phyloP scores from a whole-genome alignment of 768 basidiomycete genomes.

The Gloeopeniophorella convolvens region DNA sequence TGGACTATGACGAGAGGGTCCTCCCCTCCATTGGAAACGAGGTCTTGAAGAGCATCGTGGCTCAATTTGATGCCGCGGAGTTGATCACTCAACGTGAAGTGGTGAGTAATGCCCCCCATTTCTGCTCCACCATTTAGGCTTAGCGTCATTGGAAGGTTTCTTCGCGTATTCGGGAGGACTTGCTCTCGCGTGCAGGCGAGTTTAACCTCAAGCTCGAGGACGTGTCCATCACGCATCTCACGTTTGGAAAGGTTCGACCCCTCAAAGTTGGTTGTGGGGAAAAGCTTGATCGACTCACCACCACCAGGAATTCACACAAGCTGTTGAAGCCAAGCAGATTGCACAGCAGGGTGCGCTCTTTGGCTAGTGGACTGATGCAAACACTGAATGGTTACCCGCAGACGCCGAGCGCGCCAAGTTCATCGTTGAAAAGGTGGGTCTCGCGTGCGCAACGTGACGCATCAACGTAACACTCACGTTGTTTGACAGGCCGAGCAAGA shows the following conservation, averaged over 20 bases:
- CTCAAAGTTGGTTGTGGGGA: background rate
- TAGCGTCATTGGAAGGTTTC: constrained; percentile 53
- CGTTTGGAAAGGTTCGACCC: constrained; percentile 69
- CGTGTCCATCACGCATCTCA: constrained; percentile 91
- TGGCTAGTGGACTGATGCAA: background rate
- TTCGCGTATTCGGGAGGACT: constrained; percentile 85
- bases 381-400: constrained; percentile 26
- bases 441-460: background rate
- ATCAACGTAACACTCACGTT: constrained; percentile 9
- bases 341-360: constrained; percentile 81
- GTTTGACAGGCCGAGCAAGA: constrained; percentile 89
- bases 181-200: constrained; percentile 89
- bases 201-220: constrained; percentile 96
- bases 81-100: constrained; percentile 97
- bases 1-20: constrained; percentile 98
- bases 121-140: background rate
- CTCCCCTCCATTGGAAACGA: constrained; percentile 97
- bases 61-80: constrained; percentile 96
- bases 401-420: constrained; percentile 99
- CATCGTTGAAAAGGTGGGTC: constrained; percentile 89
- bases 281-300: constrained; percentile 10
- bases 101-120: constrained; percentile 40
- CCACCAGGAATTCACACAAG: constrained; percentile 83
- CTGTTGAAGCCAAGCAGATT: constrained; percentile 99
- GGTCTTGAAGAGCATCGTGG: constrained; percentile 95